phyloP scores from a whole-genome alignment of 2,329 filamentous ascomycete species.

The Diaporthe destruens region DNA sequence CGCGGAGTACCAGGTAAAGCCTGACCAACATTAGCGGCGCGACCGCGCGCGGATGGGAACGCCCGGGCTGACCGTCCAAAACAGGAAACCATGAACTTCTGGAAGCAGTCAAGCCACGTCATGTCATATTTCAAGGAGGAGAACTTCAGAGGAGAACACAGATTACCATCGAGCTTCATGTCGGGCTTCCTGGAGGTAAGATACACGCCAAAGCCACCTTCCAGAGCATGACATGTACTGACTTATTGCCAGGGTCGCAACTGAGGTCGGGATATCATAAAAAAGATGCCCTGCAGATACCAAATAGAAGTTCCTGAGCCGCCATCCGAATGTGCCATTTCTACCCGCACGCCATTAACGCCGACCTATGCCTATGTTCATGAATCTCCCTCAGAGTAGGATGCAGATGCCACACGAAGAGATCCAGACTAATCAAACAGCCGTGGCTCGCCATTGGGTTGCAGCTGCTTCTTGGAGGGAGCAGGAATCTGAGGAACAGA shows the following conservation, averaged over 20 bases:
- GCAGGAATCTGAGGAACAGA: constrained; percentile 59
- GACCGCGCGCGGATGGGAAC: not conserved
- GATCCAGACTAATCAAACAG: constrained; percentile 33
- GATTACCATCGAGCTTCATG: constrained; percentile 91
- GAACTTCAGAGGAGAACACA: constrained; percentile 79
- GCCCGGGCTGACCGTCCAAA: constrained; percentile 21
- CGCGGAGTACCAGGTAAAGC: constrained; percentile 88
- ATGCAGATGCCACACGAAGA: not conserved
- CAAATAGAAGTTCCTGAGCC: constrained; percentile 43
- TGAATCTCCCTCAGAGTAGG: not conserved
- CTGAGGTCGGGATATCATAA: constrained; percentile 54
- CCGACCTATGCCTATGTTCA: constrained; percentile 38
- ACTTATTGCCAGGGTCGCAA: constrained; percentile 64
- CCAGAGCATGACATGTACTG: constrained; percentile 43
- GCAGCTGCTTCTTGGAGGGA: constrained; percentile 41
- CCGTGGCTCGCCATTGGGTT: constrained; percentile 41
- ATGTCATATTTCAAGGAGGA: constrained; percentile 97
- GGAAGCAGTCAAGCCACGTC: constrained; percentile 96
- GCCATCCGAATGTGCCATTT: constrained; percentile 47
- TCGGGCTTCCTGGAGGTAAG: constrained; percentile 92
- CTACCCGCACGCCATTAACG: constrained; percentile 42
- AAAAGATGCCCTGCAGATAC: constrained; percentile 50
- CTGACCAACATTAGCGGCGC: constrained; percentile 35
- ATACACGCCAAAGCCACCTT: constrained; percentile 37
- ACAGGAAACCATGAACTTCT: constrained; percentile 98